A percentile compares a stretch with the other conserved stretches of the same genome.
These are phyloP conservation scores for Cystoisospora suis DNA, from an alignment of 169 alveolate genomes.

Conservation along the genomic window DNA sequence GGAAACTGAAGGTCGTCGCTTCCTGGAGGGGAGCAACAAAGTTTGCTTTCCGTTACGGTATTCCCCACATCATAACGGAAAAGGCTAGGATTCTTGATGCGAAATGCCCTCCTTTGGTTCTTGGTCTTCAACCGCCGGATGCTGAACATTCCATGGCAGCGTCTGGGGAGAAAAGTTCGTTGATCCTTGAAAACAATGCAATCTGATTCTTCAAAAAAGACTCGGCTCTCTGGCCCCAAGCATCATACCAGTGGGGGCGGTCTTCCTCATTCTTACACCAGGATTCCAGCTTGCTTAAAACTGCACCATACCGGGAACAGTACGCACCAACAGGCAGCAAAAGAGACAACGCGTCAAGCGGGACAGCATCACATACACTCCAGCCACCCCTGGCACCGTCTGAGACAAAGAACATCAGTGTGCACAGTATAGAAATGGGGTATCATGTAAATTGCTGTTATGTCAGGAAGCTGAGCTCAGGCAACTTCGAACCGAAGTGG, in stretches of 20 bases:
- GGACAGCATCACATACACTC: too few species aligned
- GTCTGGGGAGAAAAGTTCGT: not conserved
- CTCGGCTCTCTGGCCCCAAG: not conserved
- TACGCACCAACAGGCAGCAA: too few species aligned
- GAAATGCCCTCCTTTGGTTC: not conserved
- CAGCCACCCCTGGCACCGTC: too few species aligned
- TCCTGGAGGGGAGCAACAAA: not conserved
- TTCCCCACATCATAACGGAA: not conserved
- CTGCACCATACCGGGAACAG: too few species aligned
- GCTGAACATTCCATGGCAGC: not conserved
- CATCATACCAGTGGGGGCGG: slow-evolving; percentile 38
- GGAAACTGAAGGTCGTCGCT: not conserved
- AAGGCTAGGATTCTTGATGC: not conserved
- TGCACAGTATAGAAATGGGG: too few species aligned
- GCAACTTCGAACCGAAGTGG: too few species aligned
- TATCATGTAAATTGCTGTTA: too few species aligned
- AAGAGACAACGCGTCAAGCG: not conserved
- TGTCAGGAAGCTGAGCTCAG: too few species aligned
- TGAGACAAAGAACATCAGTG: too few species aligned
- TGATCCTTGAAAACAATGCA: not conserved
- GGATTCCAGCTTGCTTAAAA: not conserved
- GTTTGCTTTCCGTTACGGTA: not conserved
- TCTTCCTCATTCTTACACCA: not conserved
- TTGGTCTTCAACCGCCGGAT: not conserved
- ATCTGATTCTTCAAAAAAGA: not conserved